Evolutionary conservation across 2,329 filamentous ascomycete species (phyloP).

Genomic region (Xylariaceae sp.): DNA sequence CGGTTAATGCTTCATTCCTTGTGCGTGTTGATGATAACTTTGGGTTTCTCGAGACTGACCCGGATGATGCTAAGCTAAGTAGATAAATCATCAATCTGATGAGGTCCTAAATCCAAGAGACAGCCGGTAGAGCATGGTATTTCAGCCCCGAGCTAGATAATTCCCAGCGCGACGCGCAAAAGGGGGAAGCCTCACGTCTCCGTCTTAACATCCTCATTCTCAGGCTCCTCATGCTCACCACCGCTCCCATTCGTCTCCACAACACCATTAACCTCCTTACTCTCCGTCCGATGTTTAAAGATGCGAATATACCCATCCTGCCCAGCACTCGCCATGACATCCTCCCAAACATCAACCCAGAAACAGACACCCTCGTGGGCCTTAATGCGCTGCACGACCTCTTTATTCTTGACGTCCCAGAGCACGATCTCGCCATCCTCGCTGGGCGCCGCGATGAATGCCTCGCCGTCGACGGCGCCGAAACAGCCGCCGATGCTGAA

Average conservation of each 20-base stretch:
- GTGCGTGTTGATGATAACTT: no score
- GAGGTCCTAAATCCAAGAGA: no score
- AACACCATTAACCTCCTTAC: conserved; percentile 12
- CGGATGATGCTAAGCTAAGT: background rate
- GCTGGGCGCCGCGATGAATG: conserved; percentile 75
- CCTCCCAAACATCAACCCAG: conserved; percentile 57
- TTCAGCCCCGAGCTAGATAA: background rate
- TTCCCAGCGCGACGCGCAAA: background rate
- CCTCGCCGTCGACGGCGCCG: conserved; percentile 51
- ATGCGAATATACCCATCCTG: conserved; percentile 51
- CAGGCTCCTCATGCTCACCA: conserved; percentile 40
- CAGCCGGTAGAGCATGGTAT: background rate
- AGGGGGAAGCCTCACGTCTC: conserved; percentile 25
- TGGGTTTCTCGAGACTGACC: background rate
- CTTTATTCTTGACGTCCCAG: conserved; percentile 88
- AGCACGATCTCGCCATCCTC: conserved; percentile 81
- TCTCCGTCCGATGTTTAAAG: conserved; percentile 34
- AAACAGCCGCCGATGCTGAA: conserved; percentile 86
- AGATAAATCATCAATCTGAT: no score
- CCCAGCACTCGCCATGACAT: conserved; percentile 53
- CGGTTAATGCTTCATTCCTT: no score
- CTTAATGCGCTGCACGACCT: conserved; percentile 63
- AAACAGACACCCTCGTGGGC: conserved; percentile 55
- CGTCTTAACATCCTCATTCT: conserved; percentile 38
- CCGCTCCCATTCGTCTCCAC: conserved; percentile 8